phyloP scores from a whole-genome alignment of 192 early-diverging fungal species.

The Spizellomyces sp. region DNA sequence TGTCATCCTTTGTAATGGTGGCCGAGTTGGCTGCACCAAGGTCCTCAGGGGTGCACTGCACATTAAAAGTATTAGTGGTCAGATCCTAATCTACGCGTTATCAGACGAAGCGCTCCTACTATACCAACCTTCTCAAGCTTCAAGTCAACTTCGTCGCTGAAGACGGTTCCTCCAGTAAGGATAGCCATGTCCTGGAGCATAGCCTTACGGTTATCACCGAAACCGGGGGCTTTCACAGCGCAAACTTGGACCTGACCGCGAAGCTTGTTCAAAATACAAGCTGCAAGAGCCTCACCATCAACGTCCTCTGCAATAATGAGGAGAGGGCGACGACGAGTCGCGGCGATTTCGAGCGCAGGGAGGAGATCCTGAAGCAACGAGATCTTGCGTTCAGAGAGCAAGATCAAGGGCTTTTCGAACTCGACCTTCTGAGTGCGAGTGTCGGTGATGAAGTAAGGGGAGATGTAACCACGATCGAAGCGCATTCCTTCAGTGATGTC shows the following conservation, averaged over 20 bases:
- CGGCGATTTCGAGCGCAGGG: conserved; percentile 93
- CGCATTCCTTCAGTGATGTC: conserved; percentile 99
- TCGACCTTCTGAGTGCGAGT: conserved; percentile 98
- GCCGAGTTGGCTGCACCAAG: conserved; percentile 87
- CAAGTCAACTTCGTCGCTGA: conserved; percentile 94
- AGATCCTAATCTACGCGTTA: background rate
- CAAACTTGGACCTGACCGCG: conserved; percentile 96
- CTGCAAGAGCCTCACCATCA: conserved; percentile 99
- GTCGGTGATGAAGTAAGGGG: conserved; percentile 99
- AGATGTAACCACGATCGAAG: conserved; percentile 99
- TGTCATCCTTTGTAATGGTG: conserved; percentile 99
- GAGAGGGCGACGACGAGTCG: conserved; percentile 92
- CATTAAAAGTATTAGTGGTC: background rate
- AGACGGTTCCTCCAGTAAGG: conserved; percentile 95
- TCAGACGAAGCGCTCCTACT: too few relatives aligned
- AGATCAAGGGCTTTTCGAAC: conserved; percentile 98
- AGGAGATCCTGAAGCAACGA: conserved; percentile 93
- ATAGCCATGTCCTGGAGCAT: conserved; percentile 95
- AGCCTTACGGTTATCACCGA: conserved; percentile 99
- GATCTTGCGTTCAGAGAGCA: conserved; percentile 99
- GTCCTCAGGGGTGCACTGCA: conserved; percentile 72
- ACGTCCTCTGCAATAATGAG: conserved; percentile 98
- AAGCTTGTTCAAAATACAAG: conserved; percentile 99
- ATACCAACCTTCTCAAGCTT: conserved; percentile 84
- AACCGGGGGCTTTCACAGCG: conserved; percentile 99